phyloP scores from a whole-genome alignment of 108 stramenopile species.

The Craspedostauros australis region DNA sequence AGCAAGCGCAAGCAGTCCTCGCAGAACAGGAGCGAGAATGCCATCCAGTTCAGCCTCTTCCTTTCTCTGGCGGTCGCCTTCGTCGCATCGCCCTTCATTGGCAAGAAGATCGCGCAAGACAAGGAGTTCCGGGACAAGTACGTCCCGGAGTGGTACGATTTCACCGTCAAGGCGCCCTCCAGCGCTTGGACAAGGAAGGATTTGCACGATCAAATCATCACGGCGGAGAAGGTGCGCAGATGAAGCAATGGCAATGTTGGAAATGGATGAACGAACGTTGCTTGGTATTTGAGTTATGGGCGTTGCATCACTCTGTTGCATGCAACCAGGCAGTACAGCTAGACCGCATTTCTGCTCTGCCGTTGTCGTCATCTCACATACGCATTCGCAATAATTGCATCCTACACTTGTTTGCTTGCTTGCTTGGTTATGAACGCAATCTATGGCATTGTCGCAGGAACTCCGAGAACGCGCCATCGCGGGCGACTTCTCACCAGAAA shows the following conservation, averaged over 20 bases:
- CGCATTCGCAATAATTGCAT: too few species aligned
- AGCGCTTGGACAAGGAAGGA: conserved; percentile 71
- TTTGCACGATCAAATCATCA: conserved; percentile 62
- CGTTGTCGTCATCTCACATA: too few species aligned
- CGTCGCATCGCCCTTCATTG: conserved; percentile 61
- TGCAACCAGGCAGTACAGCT: too few species aligned
- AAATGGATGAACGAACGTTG: conserved; percentile 34
- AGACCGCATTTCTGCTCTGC: too few species aligned
- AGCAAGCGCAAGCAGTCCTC: conserved; percentile 34
- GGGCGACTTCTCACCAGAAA: conserved; percentile 77
- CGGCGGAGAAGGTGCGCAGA: conserved; percentile 43
- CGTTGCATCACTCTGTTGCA: too few species aligned
- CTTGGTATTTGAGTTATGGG: too few species aligned
- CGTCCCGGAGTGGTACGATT: conserved; percentile 79
- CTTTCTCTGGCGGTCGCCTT: conserved; percentile 50
- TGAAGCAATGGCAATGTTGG: too few species aligned
- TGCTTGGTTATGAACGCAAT: too few species aligned
- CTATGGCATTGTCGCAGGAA: too few species aligned
- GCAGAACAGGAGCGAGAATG: conserved; percentile 24
- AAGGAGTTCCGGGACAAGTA: conserved; percentile 67
- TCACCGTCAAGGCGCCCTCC: conserved; percentile 58
- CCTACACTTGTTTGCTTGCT: too few species aligned
- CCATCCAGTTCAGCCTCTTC: conserved; percentile 50
- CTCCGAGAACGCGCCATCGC: conserved; percentile 57
- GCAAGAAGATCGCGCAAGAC: conserved; percentile 74